Evolutionary conservation across 306 rosid species (phyloP), one percentile per base, ranked within the genome.

Genomic region (Glycine latifolia): DNA sequence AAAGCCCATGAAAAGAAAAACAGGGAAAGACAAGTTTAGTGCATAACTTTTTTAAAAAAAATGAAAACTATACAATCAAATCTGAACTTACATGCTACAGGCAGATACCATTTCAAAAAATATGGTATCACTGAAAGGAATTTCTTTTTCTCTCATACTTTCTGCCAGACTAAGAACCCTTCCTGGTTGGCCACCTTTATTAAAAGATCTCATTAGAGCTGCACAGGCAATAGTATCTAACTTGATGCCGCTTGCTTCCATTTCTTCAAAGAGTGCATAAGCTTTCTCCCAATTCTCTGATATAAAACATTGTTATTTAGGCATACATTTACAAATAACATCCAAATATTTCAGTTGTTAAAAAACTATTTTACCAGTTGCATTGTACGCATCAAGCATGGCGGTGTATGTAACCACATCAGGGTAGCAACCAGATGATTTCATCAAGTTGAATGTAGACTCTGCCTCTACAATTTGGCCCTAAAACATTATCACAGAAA

Each of bases 101-200:
- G 99, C 97, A 37, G 94, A 93, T 89, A 93, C 84, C 89, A 95
- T 82, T 86, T 95, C 99, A 68, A 92, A 95, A 87, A 83, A 86
- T 82, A 88, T 87, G 81, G 97, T 85, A 87, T 93, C 97, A 49
- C 71, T 89, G 76, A 89, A 90, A 41, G 95, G 94, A 73, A 95
- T 89, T 50, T 86, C 93, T 76, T 90, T 88, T 83, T 89, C 93
- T 88, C 75, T 90, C 99, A 95, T 93, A 41, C 79, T 80, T 75
- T 93, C 87, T 74, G 95, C 95, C 71, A 95, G 89, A 80, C 49
- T 58, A 55, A 93, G 87, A 87, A 92, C 97, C 87, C 86, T 91
- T 84, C 92, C 81, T 11, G 97, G 91, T 68, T 90, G 90, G 70
- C 93, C 97, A 85, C 94, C 95, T 90, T 86, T 90, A 87, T 93